phyloP scores from a whole-genome alignment of 1,284 basidiomycete genomes.

The Malassezia restricta region DNA sequence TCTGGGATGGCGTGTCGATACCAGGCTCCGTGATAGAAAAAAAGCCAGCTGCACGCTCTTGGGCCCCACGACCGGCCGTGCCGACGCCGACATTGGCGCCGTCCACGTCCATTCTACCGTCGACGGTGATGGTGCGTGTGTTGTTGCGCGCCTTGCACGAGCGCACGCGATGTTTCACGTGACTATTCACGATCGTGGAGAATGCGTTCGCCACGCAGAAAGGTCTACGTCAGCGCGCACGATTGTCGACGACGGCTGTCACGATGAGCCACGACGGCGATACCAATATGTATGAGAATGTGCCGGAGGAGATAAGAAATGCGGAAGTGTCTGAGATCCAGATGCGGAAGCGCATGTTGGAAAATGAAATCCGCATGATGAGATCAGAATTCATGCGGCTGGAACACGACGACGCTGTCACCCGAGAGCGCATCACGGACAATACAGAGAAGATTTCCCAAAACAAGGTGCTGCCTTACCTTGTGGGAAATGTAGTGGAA shows the following conservation, averaged over 20 bases:
- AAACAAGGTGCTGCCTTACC: slow-evolving; percentile 96
- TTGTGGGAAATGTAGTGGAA: slow-evolving; percentile 79
- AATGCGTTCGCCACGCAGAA: background rate
- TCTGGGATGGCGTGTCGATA: background rate
- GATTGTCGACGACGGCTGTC: background rate
- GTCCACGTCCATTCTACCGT: slow-evolving; percentile 8
- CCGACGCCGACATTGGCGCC: background rate
- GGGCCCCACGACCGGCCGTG: background rate
- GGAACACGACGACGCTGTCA: slow-evolving; percentile 82
- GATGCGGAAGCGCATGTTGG: slow-evolving; percentile 41
- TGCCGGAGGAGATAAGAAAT: slow-evolving; percentile 38
- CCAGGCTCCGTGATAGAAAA: background rate
- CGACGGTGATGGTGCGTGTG: background rate
- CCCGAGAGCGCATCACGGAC: slow-evolving; percentile 97
- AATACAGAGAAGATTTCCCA: slow-evolving; percentile 98
- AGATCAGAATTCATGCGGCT: slow-evolving; percentile 68
- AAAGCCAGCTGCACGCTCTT: slow-evolving; percentile 10
- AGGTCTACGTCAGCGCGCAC: background rate
- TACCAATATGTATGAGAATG: background rate
- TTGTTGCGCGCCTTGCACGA: slow-evolving; percentile 1
- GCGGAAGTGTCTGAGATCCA: slow-evolving; percentile 38
- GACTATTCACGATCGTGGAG: slow-evolving; percentile 6
- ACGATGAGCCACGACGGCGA: slow-evolving; percentile 7
- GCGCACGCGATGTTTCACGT: slow-evolving; percentile 10
- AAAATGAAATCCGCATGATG: slow-evolving; percentile 45